Evolutionary conservation across 108 stramenopile genomes (phyloP).

Genomic region (Fistulifera pelliculosa): DNA sequence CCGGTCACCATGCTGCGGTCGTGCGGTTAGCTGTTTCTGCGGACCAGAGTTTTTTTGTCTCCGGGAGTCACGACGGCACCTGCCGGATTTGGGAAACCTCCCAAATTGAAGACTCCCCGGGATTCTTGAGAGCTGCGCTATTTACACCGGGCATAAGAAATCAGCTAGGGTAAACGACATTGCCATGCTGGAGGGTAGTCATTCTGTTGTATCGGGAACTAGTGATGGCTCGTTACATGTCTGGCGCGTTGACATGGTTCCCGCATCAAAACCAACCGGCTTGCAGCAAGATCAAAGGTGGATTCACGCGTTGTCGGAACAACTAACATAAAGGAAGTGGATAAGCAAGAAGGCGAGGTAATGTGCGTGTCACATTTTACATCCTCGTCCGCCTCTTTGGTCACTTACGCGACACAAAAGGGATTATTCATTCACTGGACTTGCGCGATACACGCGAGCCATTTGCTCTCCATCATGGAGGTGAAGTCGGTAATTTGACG

Average conservation of each 20-base stretch:
- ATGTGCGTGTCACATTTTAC: slow-evolving; percentile 88
- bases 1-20: slow-evolving; percentile 80
- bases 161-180: slow-evolving; percentile 73
- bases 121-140: slow-evolving; percentile 70
- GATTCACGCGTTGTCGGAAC: slow-evolving; percentile 56
- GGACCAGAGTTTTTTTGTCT: slow-evolving; percentile 88
- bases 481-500: slow-evolving; percentile 84
- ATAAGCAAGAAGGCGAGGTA: slow-evolving; percentile 77
- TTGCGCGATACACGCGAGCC: slow-evolving; percentile 64
- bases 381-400: slow-evolving; percentile 66
- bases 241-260: slow-evolving; percentile 63
- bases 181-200: slow-evolving; percentile 78
- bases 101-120: slow-evolving; percentile 68
- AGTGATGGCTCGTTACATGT: slow-evolving; percentile 86
- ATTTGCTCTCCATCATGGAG: slow-evolving; percentile 57
- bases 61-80: slow-evolving; percentile 86
- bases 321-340: slow-evolving; percentile 31
- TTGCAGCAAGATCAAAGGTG: slow-evolving; percentile 2
- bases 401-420: slow-evolving; percentile 79
- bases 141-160: slow-evolving; percentile 58
- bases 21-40: slow-evolving; percentile 80
- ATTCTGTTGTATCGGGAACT: slow-evolving; percentile 81
- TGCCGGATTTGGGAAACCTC: slow-evolving; percentile 86
- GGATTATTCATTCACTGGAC: slow-evolving; percentile 75
- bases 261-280: slow-evolving; percentile 5